Conservation (phyloP, 2,329 filamentous ascomycete species). For the Gnomoniopsis smithogilvyi region DNA sequence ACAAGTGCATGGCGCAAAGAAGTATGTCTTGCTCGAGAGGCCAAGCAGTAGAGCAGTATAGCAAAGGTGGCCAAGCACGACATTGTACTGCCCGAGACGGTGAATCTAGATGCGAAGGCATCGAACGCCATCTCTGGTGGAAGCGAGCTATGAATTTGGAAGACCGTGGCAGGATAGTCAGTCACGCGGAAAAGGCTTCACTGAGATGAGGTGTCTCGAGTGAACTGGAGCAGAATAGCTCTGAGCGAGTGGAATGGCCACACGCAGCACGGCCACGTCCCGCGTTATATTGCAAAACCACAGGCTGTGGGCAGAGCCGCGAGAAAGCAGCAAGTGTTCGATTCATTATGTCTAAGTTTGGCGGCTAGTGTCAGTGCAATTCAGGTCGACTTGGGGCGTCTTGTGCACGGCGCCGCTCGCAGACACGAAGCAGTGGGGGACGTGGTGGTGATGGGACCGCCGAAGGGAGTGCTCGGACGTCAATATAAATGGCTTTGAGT, state of each 20-base stretch:
- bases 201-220: background rate
- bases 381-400: background rate
- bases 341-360: background rate
- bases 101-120: conserved; percentile 8
- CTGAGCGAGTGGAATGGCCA: background rate
- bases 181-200: background rate
- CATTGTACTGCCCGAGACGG: conserved; percentile 18
- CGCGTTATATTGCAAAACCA: background rate
- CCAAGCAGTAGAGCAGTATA: conserved; percentile 16
- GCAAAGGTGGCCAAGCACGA: conserved; percentile 15
- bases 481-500: background rate
- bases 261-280: background rate
- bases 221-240: background rate
- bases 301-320: background rate
- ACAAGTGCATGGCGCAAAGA: conserved; percentile 24
- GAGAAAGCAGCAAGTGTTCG: background rate
- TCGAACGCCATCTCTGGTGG: conserved; percentile 7
- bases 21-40: conserved; percentile 15
- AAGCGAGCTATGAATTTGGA: background rate
- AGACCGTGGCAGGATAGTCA: background rate
- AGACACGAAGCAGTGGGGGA: too few relatives aligned
- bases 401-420: too few relatives aligned
- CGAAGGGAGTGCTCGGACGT: background rate
- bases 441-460: background rate
- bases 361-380: background rate